Evolutionary conservation across 2,329 filamentous ascomycete species (phyloP).

Genomic region (Stachybotrys chartarum): DNA sequence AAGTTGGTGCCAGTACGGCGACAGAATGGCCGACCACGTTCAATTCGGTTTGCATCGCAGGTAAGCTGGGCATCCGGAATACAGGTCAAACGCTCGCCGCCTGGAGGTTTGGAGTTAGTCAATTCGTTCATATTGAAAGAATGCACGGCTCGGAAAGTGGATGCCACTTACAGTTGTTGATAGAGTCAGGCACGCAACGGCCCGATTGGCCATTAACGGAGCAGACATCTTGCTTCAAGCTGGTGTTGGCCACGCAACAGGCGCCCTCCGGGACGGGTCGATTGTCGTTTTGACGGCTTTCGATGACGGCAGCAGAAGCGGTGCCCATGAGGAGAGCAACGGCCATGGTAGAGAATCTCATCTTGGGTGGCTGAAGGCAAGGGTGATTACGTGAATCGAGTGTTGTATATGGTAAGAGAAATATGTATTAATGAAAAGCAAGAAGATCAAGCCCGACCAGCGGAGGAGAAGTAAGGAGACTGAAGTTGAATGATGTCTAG

Average conservation of each 20-base stretch:
- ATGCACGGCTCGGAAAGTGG: no score
- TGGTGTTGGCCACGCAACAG: conserved; percentile 1
- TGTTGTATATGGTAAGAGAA: no score
- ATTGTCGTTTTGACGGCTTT: not conserved
- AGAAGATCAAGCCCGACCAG: no score
- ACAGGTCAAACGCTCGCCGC: not conserved
- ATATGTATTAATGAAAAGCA: no score
- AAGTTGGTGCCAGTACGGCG: not conserved
- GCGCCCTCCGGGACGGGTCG: not conserved
- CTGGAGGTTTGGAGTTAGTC: not conserved
- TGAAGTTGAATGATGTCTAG: no score
- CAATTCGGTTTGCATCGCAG: not conserved
- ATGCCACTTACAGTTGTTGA: not conserved
- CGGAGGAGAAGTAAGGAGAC: no score
- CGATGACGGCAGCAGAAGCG: not conserved
- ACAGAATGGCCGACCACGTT: not conserved
- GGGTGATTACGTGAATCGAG: no score
- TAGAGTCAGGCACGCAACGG: conserved; percentile 1
- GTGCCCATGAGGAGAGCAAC: not conserved
- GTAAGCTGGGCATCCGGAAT: not conserved
- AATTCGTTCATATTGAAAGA: not conserved
- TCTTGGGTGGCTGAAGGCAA: not conserved
- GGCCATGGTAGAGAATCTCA: not conserved
- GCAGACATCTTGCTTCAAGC: conserved; percentile 1
- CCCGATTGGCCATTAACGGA: not conserved